Conservation (phyloP, 108 stramenopile genomes). For the Mediolabrus comicus region DNA sequence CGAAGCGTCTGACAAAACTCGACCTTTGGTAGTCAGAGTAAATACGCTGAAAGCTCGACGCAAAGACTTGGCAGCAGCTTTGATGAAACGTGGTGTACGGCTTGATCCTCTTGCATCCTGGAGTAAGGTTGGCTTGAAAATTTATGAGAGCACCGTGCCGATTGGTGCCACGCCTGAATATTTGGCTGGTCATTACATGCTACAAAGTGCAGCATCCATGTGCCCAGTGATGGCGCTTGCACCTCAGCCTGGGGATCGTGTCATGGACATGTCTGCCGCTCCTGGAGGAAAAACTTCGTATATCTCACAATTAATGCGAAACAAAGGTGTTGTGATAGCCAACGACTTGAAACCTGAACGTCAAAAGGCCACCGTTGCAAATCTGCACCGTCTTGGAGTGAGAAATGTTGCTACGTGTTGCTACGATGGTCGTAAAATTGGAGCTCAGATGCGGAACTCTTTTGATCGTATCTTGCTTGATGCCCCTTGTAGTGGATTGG, state of each 20-base stretch:
- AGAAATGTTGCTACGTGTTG: conserved; percentile 90
- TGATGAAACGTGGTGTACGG: conserved; percentile 96
- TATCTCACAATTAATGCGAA: conserved; percentile 97
- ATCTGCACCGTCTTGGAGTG: conserved; percentile 97
- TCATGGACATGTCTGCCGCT: conserved; percentile 97
- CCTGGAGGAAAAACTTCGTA: conserved; percentile 99
- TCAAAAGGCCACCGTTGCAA: conserved; percentile 97
- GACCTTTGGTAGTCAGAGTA: conserved; percentile 95
- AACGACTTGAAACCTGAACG: conserved; percentile 95
- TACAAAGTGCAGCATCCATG: conserved; percentile 98
- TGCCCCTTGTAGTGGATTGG: conserved; percentile 98
- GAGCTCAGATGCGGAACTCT: conserved; percentile 75
- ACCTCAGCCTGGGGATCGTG: conserved; percentile 92
- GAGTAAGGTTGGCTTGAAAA: conserved; percentile 98
- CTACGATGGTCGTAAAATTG: conserved; percentile 94
- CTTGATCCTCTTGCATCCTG: conserved; percentile 96
- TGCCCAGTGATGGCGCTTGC: conserved; percentile 95
- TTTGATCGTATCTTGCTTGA: conserved; percentile 97
- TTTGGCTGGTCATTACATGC: conserved; percentile 98
- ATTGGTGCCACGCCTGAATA: conserved; percentile 99
- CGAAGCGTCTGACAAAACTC: conserved; percentile 92
- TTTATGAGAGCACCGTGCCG: conserved; percentile 95
- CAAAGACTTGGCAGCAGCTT: conserved; percentile 94
- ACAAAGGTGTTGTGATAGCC: conserved; percentile 93
- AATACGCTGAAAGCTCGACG: conserved; percentile 98